These are phyloP conservation scores for Cryomyces minteri DNA, from an alignment of 495 filamentous ascomycete species.

Conservation along the genomic window DNA sequence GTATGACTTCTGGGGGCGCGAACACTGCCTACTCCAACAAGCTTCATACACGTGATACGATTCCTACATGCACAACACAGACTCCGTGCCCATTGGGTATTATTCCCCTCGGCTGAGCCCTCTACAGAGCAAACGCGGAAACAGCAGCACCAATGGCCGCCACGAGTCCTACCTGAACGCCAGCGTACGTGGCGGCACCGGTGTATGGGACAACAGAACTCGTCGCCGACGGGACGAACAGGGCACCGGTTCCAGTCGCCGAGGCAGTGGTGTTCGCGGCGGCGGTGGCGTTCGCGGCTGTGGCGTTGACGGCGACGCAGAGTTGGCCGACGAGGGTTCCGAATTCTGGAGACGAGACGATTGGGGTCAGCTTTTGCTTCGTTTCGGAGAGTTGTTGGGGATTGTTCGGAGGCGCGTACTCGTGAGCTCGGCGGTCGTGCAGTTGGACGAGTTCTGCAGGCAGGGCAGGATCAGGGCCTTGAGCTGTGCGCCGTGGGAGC, in stretches of 20 bases:
- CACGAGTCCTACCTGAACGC: neutral
- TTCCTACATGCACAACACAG: too few relatives aligned
- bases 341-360: neutral
- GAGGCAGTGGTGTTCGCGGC: neutral
- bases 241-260: neutral
- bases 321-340: neutral
- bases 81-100: too few relatives aligned
- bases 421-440: neutral
- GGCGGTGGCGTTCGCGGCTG: neutral
- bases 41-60: too few relatives aligned
- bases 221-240: neutral
- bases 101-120: too few relatives aligned
- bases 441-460: conserved; percentile 2
- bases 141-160: neutral
- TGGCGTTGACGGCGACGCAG: conserved; percentile 4
- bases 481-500: neutral
- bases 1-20: too few relatives aligned
- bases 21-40: too few relatives aligned
- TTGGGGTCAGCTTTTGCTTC: neutral
- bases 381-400: neutral
- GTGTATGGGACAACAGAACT: neutral
- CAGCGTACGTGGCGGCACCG: neutral
- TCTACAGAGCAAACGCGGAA: neutral
- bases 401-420: neutral
- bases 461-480: neutral